phyloP scores from a whole-genome alignment of 306 rosid species.

The Sicyos edulis region DNA sequence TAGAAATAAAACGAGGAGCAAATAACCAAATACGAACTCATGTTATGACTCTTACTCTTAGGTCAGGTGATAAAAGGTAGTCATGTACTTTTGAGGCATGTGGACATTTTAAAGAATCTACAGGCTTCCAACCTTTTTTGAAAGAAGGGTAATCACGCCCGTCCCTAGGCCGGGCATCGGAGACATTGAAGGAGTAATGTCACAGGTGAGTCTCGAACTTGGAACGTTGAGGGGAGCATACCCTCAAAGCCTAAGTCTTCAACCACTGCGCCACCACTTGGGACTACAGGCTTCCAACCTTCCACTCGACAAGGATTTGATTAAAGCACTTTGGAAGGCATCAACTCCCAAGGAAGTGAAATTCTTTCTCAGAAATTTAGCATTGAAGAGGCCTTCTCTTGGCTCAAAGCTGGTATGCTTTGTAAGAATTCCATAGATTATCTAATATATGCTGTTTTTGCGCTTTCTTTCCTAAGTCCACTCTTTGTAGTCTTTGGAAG shows the following conservation, averaged over 20 bases:
- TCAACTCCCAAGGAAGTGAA: not conserved
- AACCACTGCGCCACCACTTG: no score
- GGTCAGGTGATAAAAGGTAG: slow-evolving; percentile 1
- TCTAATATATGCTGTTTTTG: not conserved
- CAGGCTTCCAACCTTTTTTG: not conserved
- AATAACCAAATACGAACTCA: not conserved
- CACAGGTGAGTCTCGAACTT: no score
- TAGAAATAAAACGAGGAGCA: not conserved
- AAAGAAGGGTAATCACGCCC: no score
- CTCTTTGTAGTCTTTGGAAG: not conserved
- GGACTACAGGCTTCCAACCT: not conserved
- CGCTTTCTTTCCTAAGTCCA: not conserved
- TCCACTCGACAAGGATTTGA: not conserved
- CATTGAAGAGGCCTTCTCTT: not conserved
- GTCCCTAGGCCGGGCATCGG: no score
- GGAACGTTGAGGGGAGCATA: no score
- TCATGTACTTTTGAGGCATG: not conserved
- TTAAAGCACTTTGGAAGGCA: not conserved
- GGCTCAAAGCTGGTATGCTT: not conserved
- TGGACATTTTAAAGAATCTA: not conserved
- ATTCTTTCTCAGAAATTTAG: not conserved
- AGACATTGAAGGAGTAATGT: no score
- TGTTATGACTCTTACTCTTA: not conserved
- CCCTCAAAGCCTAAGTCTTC: no score
- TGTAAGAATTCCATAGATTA: not conserved